Base-by-base conservation (phyloP, 2,329 filamentous ascomycete genomes). In the Drechslerella stenobrocha region DNA sequence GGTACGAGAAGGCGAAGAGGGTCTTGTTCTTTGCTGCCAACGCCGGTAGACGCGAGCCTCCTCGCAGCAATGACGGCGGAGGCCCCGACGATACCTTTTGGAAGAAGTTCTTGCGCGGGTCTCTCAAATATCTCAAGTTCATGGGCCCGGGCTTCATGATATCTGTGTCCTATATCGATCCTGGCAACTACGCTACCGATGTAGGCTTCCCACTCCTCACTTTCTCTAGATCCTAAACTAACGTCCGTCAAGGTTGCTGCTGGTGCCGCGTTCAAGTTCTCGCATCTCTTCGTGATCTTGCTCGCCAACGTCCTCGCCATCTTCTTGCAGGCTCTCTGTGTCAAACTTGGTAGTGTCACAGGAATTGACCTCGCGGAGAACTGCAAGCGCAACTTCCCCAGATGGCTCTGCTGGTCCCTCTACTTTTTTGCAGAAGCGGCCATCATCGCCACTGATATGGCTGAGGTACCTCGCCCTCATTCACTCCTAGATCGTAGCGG, bases 221-320 rank as follows among this genome's bases (percentile, higher is more conserved):
- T 44, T 15, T 3, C 35, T 15, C 5, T 24, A 1, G 1, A 26
- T 24, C 20, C 22, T 6, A 22, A 24, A 24, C 61, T 66, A 37
- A 66, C 48, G 9, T 8, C 22, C 22, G 20, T 34, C 11, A 34
- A 67, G 63, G 83, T 88, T 47, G 82, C 84, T 5, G 86, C 86
- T 45, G 86, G 86, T 53, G 83, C 86, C 2, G 80, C 81, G 0
- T 87, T 85, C 74, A 81, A 80, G 58, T 89, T 84, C 77, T 80
- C 78, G 37, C 79, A 88, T 30, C 80, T 89, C 1, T 88, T 88
- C 77, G 79, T 88, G 71, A 81, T 88, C 42, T 78, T 89, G 7
- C 78, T 87, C 72, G 84, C 83, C 75, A 89, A 89, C 74, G 72
- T 88, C 51, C 86, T 88, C 72, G 86, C 86, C 71, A 87, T 89